Base-by-base conservation (phyloP, 805 yeast species). In the Cyberlindnera veronae region DNA sequence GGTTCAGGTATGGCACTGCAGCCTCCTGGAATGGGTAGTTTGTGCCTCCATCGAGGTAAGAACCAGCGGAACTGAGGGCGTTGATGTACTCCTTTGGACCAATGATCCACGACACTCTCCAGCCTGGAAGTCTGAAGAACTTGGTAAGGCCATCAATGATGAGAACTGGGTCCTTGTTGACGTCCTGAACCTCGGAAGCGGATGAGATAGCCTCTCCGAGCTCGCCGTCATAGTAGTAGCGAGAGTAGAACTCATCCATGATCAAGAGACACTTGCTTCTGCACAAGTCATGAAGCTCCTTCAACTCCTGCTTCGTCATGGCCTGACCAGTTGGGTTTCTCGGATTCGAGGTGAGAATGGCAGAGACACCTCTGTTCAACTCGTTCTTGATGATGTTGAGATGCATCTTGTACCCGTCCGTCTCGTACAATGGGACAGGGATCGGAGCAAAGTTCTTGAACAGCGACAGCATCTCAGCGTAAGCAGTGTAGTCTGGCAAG, bases 181-280 rank as follows among this genome's bases (percentile, higher is more conserved):
- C 82, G 48, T 77, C 81, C 22, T 72, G 66, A 18, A 77, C 71
- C 45, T 61, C 69, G 42, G 67, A 68, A 4, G 80, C 77, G 5
- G 79, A 71, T 9, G 74, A 66, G 13, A 71, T 66, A 2, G 77
- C 67, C 17, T 72, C 67, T 5, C 82, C 83, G 8, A 68, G 58
- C 44, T 81, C 78, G 29, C 74, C 79, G 28, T 58, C 66, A 51
- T 77, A 77, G 53, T 76, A 74, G 53, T 75, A 77, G 48, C 79
- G 75, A 6, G 78, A 72, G 55, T 77, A 77, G 51, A 77, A 77
- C 50, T 77, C 83, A 58, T 77, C 83, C 83, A 77, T 77, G 47
- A 77, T 77, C 48, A 77, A 66, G 34, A 77, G 66, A 57, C 81
- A 76, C 46, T 62, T 67, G 29, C 55, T 41, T 41, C 80, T 64